Percentiles rank a stretch among this genome's conserved stretches.
These are phyloP conservation scores for Allomyces macrogynus DNA, from an alignment of 192 early-diverging fungal genomes.

Conservation along the genomic window DNA sequence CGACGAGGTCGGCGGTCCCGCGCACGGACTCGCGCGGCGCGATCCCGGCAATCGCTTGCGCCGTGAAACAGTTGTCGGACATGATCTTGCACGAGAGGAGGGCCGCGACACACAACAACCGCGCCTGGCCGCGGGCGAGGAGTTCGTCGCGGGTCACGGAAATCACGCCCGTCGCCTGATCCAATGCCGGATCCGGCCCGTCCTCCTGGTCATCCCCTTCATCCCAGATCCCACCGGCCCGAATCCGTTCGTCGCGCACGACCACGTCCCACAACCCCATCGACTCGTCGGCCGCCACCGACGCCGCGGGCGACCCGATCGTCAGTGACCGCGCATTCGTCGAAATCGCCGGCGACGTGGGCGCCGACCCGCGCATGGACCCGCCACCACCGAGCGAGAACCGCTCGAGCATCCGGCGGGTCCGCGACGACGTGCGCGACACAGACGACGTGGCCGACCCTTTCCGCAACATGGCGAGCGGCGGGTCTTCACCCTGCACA, in stretches of 20 bases:
- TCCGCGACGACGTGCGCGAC: not conserved
- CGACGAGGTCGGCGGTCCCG: not conserved
- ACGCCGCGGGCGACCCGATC: no score
- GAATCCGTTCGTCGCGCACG: not conserved
- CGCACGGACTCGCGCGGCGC: not conserved
- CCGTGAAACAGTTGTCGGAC: not conserved
- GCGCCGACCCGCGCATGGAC: no score
- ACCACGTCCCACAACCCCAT: not conserved
- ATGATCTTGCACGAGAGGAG: not conserved
- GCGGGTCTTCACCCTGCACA: no score
- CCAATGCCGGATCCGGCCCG: no score
- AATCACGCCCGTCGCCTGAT: no score
- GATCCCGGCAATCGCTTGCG: not conserved
- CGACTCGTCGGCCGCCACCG: not conserved
- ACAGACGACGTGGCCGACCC: not conserved
- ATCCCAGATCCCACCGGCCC: not conserved
- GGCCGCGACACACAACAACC: not conserved
- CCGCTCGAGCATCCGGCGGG: not conserved
- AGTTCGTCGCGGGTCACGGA: not conserved
- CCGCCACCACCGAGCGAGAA: not conserved
- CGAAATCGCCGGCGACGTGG: no score
- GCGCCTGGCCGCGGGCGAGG: not conserved
- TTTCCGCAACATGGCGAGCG: no score
- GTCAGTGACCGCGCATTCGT: no score
- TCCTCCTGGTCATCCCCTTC: not conserved